These are phyloP conservation scores for Gracilaria gracilis DNA, from an alignment of 23 red algal genomes.

Conservation along the genomic window DNA sequence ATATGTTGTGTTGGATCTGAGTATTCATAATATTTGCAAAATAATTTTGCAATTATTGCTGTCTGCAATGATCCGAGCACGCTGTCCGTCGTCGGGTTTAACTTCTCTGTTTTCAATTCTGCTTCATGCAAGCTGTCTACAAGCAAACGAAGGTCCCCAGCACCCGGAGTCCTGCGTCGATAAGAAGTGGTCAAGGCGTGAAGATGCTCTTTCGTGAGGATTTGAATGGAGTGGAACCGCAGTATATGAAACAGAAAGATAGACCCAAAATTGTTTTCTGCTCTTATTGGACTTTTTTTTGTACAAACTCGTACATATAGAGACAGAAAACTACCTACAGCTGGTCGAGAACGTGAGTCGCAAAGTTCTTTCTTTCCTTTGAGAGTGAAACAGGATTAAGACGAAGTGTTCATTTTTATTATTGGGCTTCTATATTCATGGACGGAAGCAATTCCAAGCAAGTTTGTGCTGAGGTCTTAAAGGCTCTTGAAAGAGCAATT, in stretches of 20 bases:
- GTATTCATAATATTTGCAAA: neutral
- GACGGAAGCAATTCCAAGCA: neutral
- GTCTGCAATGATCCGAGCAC: no score
- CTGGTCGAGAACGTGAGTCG: neutral
- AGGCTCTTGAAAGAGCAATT: slow-evolving; percentile 42
- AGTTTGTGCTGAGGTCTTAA: neutral
- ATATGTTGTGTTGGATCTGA: neutral
- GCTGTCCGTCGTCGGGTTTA: neutral
- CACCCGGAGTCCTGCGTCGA: no score
- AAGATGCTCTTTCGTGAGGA: neutral
- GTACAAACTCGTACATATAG: no score
- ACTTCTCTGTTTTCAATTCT: no score
- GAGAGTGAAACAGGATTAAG: neutral
- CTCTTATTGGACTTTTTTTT: no score
- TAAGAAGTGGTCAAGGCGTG: neutral
- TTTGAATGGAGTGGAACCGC: neutral
- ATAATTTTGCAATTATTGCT: no score
- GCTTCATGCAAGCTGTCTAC: no score
- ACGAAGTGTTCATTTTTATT: neutral
- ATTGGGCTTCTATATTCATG: neutral
- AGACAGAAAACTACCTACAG: neutral
- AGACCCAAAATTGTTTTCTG: neutral
- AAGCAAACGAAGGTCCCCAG: no score
- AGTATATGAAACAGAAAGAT: neutral
- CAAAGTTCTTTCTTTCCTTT: neutral